phyloP scores from a whole-genome alignment of 768 basidiomycete genomes.

The Pulveroboletus sp. region DNA sequence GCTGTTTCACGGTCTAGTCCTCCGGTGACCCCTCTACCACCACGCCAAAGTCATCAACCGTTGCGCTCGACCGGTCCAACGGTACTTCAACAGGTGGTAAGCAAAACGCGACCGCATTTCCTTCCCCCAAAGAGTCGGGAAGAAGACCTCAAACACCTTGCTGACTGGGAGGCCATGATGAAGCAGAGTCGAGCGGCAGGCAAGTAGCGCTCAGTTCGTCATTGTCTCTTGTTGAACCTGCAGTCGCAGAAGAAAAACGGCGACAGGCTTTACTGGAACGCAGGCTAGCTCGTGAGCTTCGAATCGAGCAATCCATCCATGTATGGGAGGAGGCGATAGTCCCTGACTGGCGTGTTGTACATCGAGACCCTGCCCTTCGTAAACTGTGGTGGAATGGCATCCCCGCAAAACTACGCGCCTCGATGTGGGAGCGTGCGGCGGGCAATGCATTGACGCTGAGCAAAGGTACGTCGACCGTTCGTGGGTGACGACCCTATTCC shows the following conservation, averaged over 20 bases:
- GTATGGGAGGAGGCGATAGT: slow-evolving; percentile 78
- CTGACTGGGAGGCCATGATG: slow-evolving; percentile 90
- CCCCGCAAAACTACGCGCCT: slow-evolving; percentile 74
- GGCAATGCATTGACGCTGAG: slow-evolving; percentile 81
- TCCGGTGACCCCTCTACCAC: slow-evolving; percentile 21
- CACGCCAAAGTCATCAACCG: slow-evolving; percentile 34
- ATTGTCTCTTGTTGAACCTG: slow-evolving; percentile 1
- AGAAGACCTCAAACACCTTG: slow-evolving; percentile 82
- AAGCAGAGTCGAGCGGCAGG: slow-evolving; percentile 71
- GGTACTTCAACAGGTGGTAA: slow-evolving; percentile 72
- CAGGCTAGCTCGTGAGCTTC: slow-evolving; percentile 59
- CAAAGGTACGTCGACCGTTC: slow-evolving; percentile 53
- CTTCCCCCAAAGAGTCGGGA: slow-evolving; percentile 78
- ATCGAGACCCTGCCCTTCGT: slow-evolving; percentile 61
- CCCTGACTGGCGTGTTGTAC: slow-evolving; percentile 79
- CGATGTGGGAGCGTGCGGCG: slow-evolving; percentile 82
- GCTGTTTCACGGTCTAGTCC: slow-evolving; percentile 1
- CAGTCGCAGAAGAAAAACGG: slow-evolving; percentile 63
- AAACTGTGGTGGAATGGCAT: slow-evolving; percentile 89
- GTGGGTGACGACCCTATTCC: slow-evolving; percentile 3
- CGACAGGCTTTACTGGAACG: slow-evolving; percentile 61
- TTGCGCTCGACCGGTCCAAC: slow-evolving; percentile 65
- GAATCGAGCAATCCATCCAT: slow-evolving; percentile 65
- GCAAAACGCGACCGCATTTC: slow-evolving; percentile 78
- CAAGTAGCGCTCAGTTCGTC: slow-evolving; percentile 30